Evolutionary conservation across 2,329 filamentous ascomycete genomes (phyloP), one percentile per base, ranked within the genome.

Genomic region (Nemania sp.): DNA sequence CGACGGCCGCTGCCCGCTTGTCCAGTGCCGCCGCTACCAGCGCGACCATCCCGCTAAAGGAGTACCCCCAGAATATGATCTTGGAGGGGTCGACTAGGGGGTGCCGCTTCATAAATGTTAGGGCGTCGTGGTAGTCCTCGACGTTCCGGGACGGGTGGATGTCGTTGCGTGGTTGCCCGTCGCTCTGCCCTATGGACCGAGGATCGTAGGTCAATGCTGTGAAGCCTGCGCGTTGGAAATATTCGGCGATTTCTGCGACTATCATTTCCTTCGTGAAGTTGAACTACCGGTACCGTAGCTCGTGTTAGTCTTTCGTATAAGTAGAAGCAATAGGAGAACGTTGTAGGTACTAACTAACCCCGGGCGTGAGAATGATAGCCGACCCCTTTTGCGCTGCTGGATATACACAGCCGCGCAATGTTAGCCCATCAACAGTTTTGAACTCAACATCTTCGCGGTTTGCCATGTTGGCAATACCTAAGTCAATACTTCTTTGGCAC

Each of bases 101-200:
- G 11, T 73, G 54, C 6, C 75, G 66, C 66, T 76, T 76, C 51
- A 81, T 71, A 20, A 69, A 74, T 3, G 78, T 77, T 53, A 82
- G 73, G 63, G 69, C 68, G 36, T 71, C 69, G 31, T 59, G 61
- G 30, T 62, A 64, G 56, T 75, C 72, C 22, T 64, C 61, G 5
- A 68, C 61, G 34, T 71, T 60, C 37, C 66, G 60, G 17, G 50
- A 19, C 0, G 73, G 73, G 41, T 74, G 60, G 37, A 73, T 68
- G 5, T 75, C 64, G 41, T 72, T 71, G 11, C 73, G 67, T 1
- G 73, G 73, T 6, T 56, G 5, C 5, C 74, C 74, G 19, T 73
- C 73, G 33, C 73, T 75, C 5, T 46, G 28, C 0, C 73, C 73
- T 7, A 72, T 56, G 20, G 54, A 62, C 5, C 74, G 67, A 0